Evolutionary conservation across 2,329 filamentous ascomycete genomes (phyloP).

Genomic region (Cucurbitaria berberidis): DNA sequence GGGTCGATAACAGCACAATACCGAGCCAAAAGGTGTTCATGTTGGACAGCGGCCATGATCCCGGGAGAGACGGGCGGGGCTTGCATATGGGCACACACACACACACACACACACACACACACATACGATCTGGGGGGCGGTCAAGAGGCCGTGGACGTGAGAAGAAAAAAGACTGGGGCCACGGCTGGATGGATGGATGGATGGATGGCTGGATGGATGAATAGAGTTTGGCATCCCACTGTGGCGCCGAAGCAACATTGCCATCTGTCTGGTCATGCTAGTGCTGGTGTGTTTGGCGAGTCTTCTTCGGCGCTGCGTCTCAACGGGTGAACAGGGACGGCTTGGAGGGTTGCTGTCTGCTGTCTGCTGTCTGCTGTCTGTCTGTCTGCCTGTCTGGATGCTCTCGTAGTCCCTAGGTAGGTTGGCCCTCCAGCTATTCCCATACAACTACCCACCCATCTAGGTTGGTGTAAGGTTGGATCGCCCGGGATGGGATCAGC

Average conservation of each 20-base stretch:
- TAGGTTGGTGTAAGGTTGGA: slow-evolving; percentile 33
- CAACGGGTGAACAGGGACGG: background rate
- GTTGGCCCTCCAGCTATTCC: no score
- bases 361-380: background rate
- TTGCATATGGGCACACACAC: slow-evolving; percentile 23
- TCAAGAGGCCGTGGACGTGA: slow-evolving; percentile 12
- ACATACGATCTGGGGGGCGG: slow-evolving; percentile 23
- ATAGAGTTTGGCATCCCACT: slow-evolving; percentile 6
- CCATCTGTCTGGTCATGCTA: no score
- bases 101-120: no score
- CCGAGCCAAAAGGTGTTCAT: slow-evolving; percentile 34
- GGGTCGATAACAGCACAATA: slow-evolving; percentile 19
- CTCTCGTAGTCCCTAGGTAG: no score
- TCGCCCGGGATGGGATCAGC: slow-evolving; percentile 36
- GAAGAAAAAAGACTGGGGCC: slow-evolving; percentile 5
- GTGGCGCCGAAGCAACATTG: slow-evolving; percentile 4
- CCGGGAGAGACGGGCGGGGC: slow-evolving; percentile 21
- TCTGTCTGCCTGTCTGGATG: no score
- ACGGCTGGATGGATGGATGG: no score
- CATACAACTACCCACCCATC: no score
- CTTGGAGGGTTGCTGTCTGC: slow-evolving; percentile 4
- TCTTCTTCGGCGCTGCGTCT: background rate
- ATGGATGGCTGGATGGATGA: no score
- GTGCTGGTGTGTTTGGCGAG: slow-evolving; percentile 29
- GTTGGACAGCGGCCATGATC: slow-evolving; percentile 28